phyloP scores from a whole-genome alignment of 257 asterid genomes.

The Cinchona pubescens region DNA sequence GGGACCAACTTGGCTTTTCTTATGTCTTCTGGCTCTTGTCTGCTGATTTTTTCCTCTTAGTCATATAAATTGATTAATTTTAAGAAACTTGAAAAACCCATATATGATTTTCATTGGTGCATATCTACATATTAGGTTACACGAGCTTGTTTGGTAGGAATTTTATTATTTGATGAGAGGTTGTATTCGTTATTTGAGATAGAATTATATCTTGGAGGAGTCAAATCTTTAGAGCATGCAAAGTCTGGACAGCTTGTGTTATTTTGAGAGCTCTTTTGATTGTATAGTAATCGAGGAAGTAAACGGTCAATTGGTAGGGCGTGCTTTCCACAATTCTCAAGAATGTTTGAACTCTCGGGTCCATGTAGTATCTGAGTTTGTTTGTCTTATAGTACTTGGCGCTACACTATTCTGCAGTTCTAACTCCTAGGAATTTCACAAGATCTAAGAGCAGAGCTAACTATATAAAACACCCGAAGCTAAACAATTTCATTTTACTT shows the following conservation, averaged over 20 bases:
- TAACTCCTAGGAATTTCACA: conserved; percentile 26
- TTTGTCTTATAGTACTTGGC: conserved; percentile 50
- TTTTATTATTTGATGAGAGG: neutral
- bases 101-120: neutral
- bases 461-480: neutral
- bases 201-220: neutral
- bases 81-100: neutral
- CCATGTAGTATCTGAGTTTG: conserved; percentile 14
- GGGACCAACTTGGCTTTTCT: conserved; percentile 54
- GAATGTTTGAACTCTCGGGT: conserved; percentile 54
- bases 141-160: conserved; percentile 4
- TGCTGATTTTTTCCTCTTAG: neutral
- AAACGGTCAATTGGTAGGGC: conserved; percentile 32
- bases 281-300: conserved; percentile 24
- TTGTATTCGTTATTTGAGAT: neutral
- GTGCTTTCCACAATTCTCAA: conserved; percentile 63
- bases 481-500: neutral
- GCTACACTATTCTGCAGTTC: conserved; percentile 28
- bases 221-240: neutral
- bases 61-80: neutral
- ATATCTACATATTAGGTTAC: neutral
- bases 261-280: conserved; percentile 15
- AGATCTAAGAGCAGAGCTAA: neutral
- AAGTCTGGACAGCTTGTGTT: conserved; percentile 15
- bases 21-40: conserved; percentile 44